Evolutionary conservation across 2,329 filamentous ascomycete genomes (phyloP).

Genomic region (Akanthomyces muscarius): DNA sequence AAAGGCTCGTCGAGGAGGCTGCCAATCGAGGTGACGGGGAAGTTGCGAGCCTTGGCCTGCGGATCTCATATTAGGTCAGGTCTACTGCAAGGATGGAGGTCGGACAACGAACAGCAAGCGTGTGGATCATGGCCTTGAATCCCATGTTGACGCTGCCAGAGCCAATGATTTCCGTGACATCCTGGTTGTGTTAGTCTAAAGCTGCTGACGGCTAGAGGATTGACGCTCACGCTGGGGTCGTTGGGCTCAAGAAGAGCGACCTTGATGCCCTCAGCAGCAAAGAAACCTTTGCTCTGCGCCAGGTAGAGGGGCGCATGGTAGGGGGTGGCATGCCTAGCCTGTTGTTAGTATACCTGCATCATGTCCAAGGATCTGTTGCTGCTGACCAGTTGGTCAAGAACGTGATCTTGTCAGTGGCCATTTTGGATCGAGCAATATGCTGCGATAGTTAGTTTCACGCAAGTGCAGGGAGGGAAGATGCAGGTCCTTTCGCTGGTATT

Average conservation of each 20-base stretch:
- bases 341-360: conserved; percentile 15
- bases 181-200: conserved; percentile 36
- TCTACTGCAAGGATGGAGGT: background rate
- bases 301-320: conserved; percentile 77
- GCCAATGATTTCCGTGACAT: conserved; percentile 79
- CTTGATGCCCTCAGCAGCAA: conserved; percentile 71
- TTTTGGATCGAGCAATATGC: conserved; percentile 47
- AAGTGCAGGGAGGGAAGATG: conserved; percentile 47
- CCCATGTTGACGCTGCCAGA: conserved; percentile 72
- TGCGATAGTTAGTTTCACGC: conserved; percentile 45
- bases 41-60: conserved; percentile 69
- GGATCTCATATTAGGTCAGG: conserved; percentile 12
- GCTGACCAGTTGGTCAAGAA: conserved; percentile 78
- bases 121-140: conserved; percentile 84
- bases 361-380: background rate
- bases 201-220: background rate
- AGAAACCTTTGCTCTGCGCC: conserved; percentile 71
- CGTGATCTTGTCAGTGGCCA: conserved; percentile 82
- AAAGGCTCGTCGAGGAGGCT: conserved; percentile 77
- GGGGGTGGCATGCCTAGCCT: conserved; percentile 68
- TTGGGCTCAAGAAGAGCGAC: conserved; percentile 75
- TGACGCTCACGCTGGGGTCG: conserved; percentile 60
- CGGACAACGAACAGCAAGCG: conserved; percentile 52
- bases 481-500: conserved; percentile 87
- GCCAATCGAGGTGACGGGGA: conserved; percentile 68